phyloP scores from a whole-genome alignment of 192 early-diverging fungal species.

The Coemansia umbellata region DNA sequence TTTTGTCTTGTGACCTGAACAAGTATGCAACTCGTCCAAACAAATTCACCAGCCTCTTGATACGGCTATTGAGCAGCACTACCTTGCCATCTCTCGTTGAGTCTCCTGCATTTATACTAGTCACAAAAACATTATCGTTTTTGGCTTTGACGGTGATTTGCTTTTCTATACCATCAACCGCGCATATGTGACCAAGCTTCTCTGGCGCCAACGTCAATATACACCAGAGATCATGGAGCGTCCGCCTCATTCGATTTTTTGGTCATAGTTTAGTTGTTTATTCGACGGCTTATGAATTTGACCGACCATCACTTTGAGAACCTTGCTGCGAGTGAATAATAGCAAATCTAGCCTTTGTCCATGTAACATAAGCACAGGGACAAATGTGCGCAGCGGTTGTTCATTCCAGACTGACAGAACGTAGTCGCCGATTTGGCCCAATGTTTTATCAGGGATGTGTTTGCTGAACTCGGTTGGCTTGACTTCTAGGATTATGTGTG shows the following conservation, averaged over 20 bases:
- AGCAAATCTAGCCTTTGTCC: neutral
- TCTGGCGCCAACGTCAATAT: neutral
- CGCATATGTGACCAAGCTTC: neutral
- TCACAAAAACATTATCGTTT: neutral
- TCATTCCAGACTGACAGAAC: neutral
- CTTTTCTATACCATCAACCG: neutral
- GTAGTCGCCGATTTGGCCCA: neutral
- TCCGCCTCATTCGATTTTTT: neutral
- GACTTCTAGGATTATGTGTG: neutral
- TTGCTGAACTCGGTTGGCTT: neutral
- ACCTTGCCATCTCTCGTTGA: too few species aligned
- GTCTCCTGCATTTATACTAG: neutral
- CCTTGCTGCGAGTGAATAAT: neutral
- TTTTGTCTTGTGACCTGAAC: neutral
- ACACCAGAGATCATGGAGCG: conserved; percentile 1
- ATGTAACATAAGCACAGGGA: neutral
- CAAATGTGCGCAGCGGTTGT: neutral
- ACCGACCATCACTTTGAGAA: neutral
- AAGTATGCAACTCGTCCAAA: neutral
- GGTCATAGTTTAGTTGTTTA: neutral
- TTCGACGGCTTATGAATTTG: neutral
- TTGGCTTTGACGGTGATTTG: neutral
- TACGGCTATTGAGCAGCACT: neutral
- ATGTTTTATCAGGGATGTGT: neutral
- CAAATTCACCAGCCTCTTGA: neutral